Conservation (phyloP, 805 yeast genomes). For the Metschnikowia corniflorae region DNA sequence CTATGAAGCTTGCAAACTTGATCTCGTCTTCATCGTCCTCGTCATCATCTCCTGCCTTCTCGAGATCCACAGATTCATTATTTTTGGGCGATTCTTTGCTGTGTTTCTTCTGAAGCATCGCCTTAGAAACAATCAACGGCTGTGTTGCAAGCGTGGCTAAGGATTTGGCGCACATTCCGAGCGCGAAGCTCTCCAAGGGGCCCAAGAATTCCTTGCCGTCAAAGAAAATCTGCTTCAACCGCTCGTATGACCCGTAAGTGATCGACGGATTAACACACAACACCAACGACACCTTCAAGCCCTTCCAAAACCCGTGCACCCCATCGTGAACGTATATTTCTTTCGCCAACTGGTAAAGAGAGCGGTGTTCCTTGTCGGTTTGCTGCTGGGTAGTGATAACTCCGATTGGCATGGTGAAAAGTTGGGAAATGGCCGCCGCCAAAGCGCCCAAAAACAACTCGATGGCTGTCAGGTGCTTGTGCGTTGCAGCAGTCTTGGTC, state of each 20-base stretch:
- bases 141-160: conserved; percentile 78
- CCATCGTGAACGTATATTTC: conserved; percentile 64
- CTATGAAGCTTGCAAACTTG: conserved; percentile 54
- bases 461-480: conserved; percentile 51
- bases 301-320: conserved; percentile 72
- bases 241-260: conserved; percentile 77
- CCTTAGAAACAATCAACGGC: conserved; percentile 82
- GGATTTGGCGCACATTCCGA: conserved; percentile 79
- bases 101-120: conserved; percentile 60
- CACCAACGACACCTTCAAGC: conserved; percentile 74
- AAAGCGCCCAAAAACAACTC: conserved; percentile 73
- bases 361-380: conserved; percentile 42
- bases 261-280: conserved; percentile 81
- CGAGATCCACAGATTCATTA: neutral
- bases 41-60: conserved; percentile 20
- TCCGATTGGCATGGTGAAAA: conserved; percentile 77
- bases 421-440: conserved; percentile 79
- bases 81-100: conserved; percentile 21
- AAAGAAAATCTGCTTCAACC: conserved; percentile 53
- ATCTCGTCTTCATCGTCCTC: conserved; percentile 35
- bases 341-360: conserved; percentile 31
- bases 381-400: conserved; percentile 65
- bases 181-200: conserved; percentile 61
- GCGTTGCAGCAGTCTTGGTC: conserved; percentile 33
- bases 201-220: conserved; percentile 42